Conservation (phyloP, 2,329 filamentous ascomycete species). For the Aspergillus sojae region DNA sequence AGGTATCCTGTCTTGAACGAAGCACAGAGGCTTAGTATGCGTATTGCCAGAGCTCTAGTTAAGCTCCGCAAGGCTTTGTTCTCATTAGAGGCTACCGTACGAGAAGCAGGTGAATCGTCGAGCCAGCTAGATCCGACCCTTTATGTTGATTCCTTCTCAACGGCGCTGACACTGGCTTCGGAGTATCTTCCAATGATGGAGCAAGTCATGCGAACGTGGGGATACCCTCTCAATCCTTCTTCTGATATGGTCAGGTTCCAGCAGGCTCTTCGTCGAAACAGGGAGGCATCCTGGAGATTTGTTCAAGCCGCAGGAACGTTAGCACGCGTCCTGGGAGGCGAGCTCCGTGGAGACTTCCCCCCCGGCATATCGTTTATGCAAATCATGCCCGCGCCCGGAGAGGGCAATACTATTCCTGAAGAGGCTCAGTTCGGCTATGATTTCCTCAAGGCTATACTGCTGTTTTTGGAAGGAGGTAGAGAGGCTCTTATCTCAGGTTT, state of each 20-base stretch:
- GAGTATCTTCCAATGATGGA: conserved; percentile 59
- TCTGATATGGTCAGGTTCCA: conserved; percentile 57
- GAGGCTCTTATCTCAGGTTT: conserved; percentile 60
- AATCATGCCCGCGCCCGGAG: conserved; percentile 50
- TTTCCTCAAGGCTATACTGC: conserved; percentile 64
- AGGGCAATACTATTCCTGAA: conserved; percentile 42
- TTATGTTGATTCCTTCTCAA: conserved; percentile 44
- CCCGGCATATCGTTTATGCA: conserved; percentile 51
- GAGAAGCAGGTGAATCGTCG: conserved; percentile 33
- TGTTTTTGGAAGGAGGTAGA: conserved; percentile 64
- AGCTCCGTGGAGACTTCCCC: conserved; percentile 46
- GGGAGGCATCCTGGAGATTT: conserved; percentile 61
- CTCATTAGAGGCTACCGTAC: conserved; percentile 45
- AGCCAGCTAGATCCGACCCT: conserved; percentile 31
- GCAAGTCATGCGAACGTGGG: conserved; percentile 57
- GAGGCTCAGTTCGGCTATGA: conserved; percentile 64
- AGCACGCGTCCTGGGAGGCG: conserved; percentile 58
- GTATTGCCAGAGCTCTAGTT: conserved; percentile 58
- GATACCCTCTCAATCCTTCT: conserved; percentile 61
- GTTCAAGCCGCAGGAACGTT: conserved; percentile 64
- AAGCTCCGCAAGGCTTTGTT: conserved; percentile 60
- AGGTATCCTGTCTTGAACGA: conserved; percentile 53
- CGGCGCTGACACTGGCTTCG: conserved; percentile 47
- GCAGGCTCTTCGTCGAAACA: conserved; percentile 57
- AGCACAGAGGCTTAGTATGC: conserved; percentile 56